Evolutionary conservation across 306 rosid genomes (phyloP), one percentile per base, ranked within the genome.

Genomic region (Medicago arabica): DNA sequence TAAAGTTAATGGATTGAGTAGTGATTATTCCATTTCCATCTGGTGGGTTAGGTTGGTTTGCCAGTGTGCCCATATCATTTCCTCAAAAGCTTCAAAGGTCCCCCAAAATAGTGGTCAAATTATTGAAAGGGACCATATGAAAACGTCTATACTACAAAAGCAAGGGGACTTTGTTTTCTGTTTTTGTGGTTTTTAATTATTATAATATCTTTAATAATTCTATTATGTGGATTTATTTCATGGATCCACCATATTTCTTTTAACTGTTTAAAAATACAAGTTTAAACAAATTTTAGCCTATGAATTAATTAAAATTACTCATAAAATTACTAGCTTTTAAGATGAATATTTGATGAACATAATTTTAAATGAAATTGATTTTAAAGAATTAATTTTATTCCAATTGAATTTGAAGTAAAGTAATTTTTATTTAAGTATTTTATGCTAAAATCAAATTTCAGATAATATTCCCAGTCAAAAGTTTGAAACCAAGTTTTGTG

Each of bases 21-120:
- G 76, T 73, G 19, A 65, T 61, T 78, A 58, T 71, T 74, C 31
- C 38, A 21, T 81, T 31, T 31, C 34, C 14, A 49, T 61, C 28
- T 78, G 65, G 77, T 73, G 80, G 71, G 50, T 71, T 75, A 55
- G 82, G 76, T 76, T 57, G 5, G 23, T 43, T n/a, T 74, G 71
- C 60, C 34, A 2, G 13, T 74, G 74, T 18, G 18, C 54, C 43
- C 62, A 11, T 77, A 38, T 70, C 25, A 15, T 16, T 53, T 50
- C 77, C 84, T 75, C 62, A 78, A 75, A 81, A 81, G 83, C 77
- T 43, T 67, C 85, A 63, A 71, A 53, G 80, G 74, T 67, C 40
- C 80, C 77, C 54, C 12, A 21, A 34, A 18, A 67, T 21, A 67
- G 75, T 64, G 40, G 68, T 83, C 82, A 84, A 73, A 78, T 81